Conservation (phyloP, 768 basidiomycete species). For the Zangia roseola region DNA sequence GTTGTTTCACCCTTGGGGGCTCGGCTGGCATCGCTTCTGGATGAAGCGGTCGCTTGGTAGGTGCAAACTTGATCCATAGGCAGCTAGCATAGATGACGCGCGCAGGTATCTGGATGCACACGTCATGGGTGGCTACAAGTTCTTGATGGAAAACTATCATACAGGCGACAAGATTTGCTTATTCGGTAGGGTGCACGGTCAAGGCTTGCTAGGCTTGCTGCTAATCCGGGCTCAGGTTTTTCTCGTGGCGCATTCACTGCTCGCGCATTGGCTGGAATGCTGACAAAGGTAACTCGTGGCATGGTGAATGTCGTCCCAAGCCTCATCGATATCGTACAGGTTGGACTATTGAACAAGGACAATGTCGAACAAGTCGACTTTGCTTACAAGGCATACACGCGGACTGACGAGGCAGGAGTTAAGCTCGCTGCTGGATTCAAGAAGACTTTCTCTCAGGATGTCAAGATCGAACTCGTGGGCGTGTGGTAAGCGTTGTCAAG, state of each 20-base stretch:
- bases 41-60: constrained; percentile 73
- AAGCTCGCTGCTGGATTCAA: constrained; percentile 66
- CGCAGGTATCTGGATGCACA: constrained; percentile 67
- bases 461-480: constrained; percentile 76
- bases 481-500: constrained; percentile 53
- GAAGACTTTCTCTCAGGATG: constrained; percentile 62
- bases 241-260: constrained; percentile 69
- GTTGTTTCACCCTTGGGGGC: constrained; percentile 61
- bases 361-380: constrained; percentile 71
- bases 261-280: constrained; percentile 72
- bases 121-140: constrained; percentile 73
- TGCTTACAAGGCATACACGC: constrained; percentile 71
- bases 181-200: constrained; percentile 47
- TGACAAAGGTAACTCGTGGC: constrained; percentile 53
- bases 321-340: constrained; percentile 35
- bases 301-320: not conserved
- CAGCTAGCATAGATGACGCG: not conserved
- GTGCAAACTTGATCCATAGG: constrained; percentile 8
- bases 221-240: constrained; percentile 52
- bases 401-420: constrained; percentile 44
- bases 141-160: constrained; percentile 77
- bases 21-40: constrained; percentile 59
- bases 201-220: not conserved
- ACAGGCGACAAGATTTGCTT: constrained; percentile 72
- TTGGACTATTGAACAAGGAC: constrained; percentile 67